A percentile compares a stretch with the other conserved stretches of the same genome.
phyloP scores from a whole-genome alignment of 164 flowering plant species.

The Stephania japonica region DNA sequence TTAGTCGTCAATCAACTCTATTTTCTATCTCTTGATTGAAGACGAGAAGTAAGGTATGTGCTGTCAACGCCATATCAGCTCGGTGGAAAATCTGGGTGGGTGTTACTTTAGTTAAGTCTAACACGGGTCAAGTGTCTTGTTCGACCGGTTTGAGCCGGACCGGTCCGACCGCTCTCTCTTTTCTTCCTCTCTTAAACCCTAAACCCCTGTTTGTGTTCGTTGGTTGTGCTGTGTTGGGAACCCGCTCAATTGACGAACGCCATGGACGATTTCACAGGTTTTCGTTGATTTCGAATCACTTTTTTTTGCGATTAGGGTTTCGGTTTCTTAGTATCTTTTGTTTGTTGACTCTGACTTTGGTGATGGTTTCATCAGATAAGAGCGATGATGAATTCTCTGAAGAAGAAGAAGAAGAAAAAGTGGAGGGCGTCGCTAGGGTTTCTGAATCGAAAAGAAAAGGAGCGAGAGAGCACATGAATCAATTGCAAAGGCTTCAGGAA shows the following conservation, averaged over 20 bases:
- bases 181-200: neutral
- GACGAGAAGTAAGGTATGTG: no score
- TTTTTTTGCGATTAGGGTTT: neutral
- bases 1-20: no score
- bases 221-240: neutral
- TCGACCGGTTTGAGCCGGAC: neutral
- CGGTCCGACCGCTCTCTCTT: neutral
- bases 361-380: conserved; percentile 7
- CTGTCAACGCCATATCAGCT: no score
- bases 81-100: no score
- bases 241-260: neutral
- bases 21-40: no score
- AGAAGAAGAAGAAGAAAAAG: conserved; percentile 1
- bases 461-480: conserved; percentile 46
- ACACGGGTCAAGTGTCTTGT: no score
- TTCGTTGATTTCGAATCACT: neutral
- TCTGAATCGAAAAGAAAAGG: conserved; percentile 17
- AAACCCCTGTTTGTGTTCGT: neutral
- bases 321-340: neutral
- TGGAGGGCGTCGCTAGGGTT: conserved; percentile 1
- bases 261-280: neutral
- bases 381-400: neutral
- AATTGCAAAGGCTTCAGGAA: conserved; percentile 49
- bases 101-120: no score
- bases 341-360: neutral